Conservation (phyloP, 163 green algal species). For the Prototheca cutis region DNA sequence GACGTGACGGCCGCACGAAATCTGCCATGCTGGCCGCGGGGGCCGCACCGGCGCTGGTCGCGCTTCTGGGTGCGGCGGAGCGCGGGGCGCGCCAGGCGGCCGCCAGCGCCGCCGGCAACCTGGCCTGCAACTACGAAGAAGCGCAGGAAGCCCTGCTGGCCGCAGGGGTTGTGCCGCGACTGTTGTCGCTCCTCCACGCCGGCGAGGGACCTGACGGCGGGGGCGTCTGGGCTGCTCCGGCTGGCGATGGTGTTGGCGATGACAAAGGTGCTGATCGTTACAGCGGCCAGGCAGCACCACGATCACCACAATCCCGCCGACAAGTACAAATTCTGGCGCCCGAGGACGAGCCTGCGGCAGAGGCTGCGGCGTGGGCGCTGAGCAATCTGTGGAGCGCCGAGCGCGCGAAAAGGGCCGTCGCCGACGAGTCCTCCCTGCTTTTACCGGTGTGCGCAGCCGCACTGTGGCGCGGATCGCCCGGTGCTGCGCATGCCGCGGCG, state of each 20-base stretch:
- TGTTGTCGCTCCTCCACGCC: slow-evolving; percentile 8
- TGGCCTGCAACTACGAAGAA: slow-evolving; percentile 21
- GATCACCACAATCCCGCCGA: no score
- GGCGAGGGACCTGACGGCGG: background rate
- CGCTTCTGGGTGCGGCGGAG: slow-evolving; percentile 2
- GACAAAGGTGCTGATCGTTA: no score
- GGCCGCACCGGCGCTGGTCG: background rate
- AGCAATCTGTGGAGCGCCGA: slow-evolving; percentile 8
- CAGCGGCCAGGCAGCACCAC: no score
- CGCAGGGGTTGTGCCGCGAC: slow-evolving; percentile 8
- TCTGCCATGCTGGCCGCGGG: background rate
- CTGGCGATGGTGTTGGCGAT: no score
- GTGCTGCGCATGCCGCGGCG: background rate
- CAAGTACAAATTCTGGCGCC: no score
- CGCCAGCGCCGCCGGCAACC: slow-evolving; percentile 16
- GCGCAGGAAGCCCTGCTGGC: slow-evolving; percentile 2
- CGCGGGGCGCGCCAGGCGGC: slow-evolving; percentile 16
- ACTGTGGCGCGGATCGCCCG: background rate
- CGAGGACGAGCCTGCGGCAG: no score
- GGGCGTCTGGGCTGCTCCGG: background rate
- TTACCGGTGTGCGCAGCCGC: background rate
- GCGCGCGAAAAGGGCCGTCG: background rate
- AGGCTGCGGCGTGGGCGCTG: slow-evolving; percentile 20
- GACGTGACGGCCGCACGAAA: background rate
- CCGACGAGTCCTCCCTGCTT: background rate